These are phyloP conservation scores for Irpex rosettiformis DNA, from an alignment of 1,284 basidiomycete genomes.

Conservation along the genomic window DNA sequence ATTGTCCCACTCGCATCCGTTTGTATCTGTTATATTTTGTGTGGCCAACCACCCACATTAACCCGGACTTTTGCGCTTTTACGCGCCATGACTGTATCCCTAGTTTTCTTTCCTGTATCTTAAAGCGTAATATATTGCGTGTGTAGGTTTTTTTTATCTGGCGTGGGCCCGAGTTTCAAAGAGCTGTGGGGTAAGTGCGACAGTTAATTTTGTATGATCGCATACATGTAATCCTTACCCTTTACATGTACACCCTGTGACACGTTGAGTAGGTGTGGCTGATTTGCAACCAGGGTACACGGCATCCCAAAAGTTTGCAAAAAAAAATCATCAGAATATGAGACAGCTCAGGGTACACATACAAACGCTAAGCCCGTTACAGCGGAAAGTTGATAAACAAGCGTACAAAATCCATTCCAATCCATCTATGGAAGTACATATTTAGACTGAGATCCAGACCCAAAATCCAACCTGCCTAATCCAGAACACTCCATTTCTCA, in stretches of 20 bases:
- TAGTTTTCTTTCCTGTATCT: conserved; percentile 7
- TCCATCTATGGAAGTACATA: not conserved
- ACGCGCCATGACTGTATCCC: conserved; percentile 10
- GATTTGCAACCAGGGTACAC: not conserved
- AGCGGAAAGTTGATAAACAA: not conserved
- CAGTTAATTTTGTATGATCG: not conserved
- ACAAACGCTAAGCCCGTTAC: not conserved
- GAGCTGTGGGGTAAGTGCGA: not conserved
- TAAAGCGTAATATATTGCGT: not conserved
- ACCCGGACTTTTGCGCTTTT: conserved; percentile 2
- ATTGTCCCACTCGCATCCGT: not conserved
- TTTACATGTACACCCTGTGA: conserved; percentile 4
- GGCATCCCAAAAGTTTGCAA: not conserved
- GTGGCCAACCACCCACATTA: not conserved
- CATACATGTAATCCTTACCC: not conserved
- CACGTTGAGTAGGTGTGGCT: conserved; percentile 6
- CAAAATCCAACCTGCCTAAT: not conserved
- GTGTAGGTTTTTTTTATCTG: not conserved
- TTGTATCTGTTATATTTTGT: not conserved
- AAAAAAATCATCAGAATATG: conserved; percentile 7
- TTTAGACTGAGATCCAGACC: not conserved
- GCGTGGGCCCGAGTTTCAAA: not conserved
- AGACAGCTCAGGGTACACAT: not conserved
- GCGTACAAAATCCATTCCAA: conserved; percentile 3
- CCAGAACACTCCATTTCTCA: not conserved